These are phyloP conservation scores for Rhodotorula sp. DNA, from an alignment of 1,284 basidiomycete genomes.

Conservation along the genomic window DNA sequence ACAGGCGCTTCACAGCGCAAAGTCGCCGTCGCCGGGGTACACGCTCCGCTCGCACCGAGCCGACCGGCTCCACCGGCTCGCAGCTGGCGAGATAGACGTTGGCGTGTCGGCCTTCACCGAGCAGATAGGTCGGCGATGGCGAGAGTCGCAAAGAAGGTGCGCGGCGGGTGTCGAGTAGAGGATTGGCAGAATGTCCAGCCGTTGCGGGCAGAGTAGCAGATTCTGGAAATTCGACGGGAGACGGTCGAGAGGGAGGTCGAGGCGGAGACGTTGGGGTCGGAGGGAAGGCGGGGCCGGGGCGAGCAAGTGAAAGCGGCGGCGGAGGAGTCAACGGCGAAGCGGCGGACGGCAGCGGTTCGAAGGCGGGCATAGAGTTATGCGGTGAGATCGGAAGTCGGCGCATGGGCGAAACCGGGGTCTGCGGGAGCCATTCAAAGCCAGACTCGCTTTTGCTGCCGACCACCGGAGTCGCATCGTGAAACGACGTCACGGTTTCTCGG, in stretches of 20 bases:
- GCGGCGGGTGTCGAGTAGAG: conserved; percentile 31
- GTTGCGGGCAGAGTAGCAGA: conserved; percentile 1
- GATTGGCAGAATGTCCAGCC: conserved; percentile 23
- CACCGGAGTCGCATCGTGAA: conserved; percentile 6
- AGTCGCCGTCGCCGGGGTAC: conserved; percentile 36
- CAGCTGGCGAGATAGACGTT: conserved; percentile 52
- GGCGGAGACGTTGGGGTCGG: background rate
- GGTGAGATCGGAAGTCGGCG: background rate
- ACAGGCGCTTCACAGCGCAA: conserved; percentile 53
- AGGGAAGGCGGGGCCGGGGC: background rate
- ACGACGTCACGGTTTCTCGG: background rate
- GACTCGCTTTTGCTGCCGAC: background rate
- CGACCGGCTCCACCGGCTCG: conserved; percentile 5
- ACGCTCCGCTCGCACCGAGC: background rate
- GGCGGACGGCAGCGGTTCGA: background rate
- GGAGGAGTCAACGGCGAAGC: background rate
- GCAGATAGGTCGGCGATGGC: conserved; percentile 46
- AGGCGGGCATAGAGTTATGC: background rate
- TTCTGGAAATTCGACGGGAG: background rate
- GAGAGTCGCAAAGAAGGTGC: conserved; percentile 43
- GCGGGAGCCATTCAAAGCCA: conserved; percentile 3
- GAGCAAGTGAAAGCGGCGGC: background rate
- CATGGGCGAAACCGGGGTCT: background rate
- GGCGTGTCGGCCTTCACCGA: conserved; percentile 54
- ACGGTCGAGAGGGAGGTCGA: background rate